Evolutionary conservation across 768 basidiomycete species (phyloP).

Genomic region (Tylopilus rubrobrunneus): DNA sequence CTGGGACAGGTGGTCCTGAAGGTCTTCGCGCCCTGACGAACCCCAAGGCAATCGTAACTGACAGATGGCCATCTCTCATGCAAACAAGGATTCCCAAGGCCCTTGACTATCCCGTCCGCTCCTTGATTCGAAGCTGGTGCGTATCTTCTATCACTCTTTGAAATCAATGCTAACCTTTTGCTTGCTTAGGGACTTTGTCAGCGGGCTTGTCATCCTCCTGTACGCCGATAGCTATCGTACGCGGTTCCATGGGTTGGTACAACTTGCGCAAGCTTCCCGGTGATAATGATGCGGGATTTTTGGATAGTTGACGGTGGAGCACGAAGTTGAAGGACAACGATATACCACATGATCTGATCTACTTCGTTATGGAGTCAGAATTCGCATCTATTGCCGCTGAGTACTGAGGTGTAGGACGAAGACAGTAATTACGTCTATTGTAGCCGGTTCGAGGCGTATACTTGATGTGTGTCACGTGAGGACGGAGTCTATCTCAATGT

Average conservation of each 20-base stretch:
- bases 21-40: conserved; percentile 87
- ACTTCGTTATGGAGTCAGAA: conserved; percentile 8
- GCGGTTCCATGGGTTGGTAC: conserved; percentile 38
- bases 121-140: conserved; percentile 70
- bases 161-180: not conserved
- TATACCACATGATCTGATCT: conserved; percentile 20
- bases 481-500: not conserved
- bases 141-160: conserved; percentile 22
- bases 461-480: conserved; percentile 17
- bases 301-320: not conserved
- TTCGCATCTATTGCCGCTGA: not conserved
- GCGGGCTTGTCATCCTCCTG: conserved; percentile 44
- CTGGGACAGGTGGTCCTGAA: conserved; percentile 75
- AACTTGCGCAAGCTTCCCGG: conserved; percentile 37
- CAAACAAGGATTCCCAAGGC: conserved; percentile 84
- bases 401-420: not conserved
- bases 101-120: conserved; percentile 83
- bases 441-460: not conserved
- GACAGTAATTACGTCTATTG: not conserved
- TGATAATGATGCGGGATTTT: conserved; percentile 13
- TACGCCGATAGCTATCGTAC: conserved; percentile 48
- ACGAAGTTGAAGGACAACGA: not conserved
- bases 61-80: conserved; percentile 79
- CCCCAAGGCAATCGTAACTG: conserved; percentile 81
- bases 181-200: conserved; percentile 46